Base-by-base conservation (phyloP, 2,329 filamentous ascomycete genomes). In the Camillea tinctor region DNA sequence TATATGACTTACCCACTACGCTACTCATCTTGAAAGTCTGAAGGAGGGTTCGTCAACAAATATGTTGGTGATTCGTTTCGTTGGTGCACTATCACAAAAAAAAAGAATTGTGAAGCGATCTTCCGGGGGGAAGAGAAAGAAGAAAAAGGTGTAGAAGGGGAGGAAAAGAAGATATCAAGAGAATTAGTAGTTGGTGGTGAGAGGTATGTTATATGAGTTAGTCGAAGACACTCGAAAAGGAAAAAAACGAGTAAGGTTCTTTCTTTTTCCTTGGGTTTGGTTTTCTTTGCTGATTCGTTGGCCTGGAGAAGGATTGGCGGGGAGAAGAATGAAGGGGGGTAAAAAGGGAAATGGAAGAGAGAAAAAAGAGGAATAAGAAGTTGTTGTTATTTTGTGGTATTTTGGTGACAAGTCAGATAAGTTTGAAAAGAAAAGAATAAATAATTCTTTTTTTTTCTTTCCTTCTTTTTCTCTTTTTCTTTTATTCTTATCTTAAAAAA, bases 1-100 rank as follows among this genome's bases (percentile, higher is more conserved):
- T 9, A 61, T 58, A 55, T n/a, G 26, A 64, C 69, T 66, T 77
- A 84, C 81, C 81, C 69, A 84, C 81, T 73, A 84, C 81, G 76
- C 36, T 44, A 15, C 79, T 81, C 81, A 84, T 73, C 44, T 70
- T 84, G 77, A 66, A 79, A 74, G 73, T 71, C 68, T 72, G 52
- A 59, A 60, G 22, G 52, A 67, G 61, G 66, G 66, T n/a, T n/a
- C n/a, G n/a, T 64, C 65, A 67, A 62, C 26, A 51, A 23, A 36
- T 23, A 52, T 40, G 22, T 40, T 55, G 56, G 53, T 56, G 50
- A 3, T 52, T 26, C 15, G 9, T 40, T 44, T 11, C n/a, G 13
- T 30, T 17, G 36, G 15, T 44, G 11, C 36, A 44, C 36, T 44
- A n/a, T 44, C 36, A 44, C 36, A 44, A 24, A 21, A 21, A 50